Evolutionary conservation across 805 yeast species (phyloP), one percentile per base, ranked within the genome.

Genomic region (Pichia pseudocactophila): DNA sequence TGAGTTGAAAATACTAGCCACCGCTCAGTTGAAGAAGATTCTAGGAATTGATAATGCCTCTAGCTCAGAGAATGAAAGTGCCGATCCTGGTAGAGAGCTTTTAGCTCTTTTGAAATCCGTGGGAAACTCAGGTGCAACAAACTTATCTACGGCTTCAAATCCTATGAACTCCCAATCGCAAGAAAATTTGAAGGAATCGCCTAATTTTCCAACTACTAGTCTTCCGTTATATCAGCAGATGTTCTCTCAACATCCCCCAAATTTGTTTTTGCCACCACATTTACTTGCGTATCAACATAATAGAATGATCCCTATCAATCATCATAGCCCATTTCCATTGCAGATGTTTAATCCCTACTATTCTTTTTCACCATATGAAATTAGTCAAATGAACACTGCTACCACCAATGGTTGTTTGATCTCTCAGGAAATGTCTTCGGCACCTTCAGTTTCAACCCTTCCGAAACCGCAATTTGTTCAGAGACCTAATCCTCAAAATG

Each of bases 81-180:
- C 59, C 25, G 90, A 82, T 59, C 87, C 88, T 1, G 92, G 92
- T 28, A 78, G 90, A 68, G 90, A 81, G 41, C 59, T 83, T 44
- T 69, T 83, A 53, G 75, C 80, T 47, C 70, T 82, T 57, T 66
- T 83, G 46, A 76, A 73, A 48, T 58, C 63, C 37, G 72, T 74
- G 15, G 68, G 72, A 7, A 58, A 57, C 26, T 56, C 54, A 15
- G 52, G 55, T 34, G 34, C 32, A 35, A 45, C 30, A 10, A 27
- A 36, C 16, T 34, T 26, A 7, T 26, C 19, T 34, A 25, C 32
- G 13, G 27, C 28, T 8, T 17, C 31, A 15, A 19, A 13, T 27
- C 9, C 12, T 31, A 7, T 34, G 34, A 20, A 19, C 33, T 35
- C 35, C 33, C 18, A 34, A 11, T 18, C 18, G 19, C 33, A 19